These are phyloP conservation scores for Saitoella complicata DNA, from an alignment of 805 yeast species.

Conservation along the genomic window DNA sequence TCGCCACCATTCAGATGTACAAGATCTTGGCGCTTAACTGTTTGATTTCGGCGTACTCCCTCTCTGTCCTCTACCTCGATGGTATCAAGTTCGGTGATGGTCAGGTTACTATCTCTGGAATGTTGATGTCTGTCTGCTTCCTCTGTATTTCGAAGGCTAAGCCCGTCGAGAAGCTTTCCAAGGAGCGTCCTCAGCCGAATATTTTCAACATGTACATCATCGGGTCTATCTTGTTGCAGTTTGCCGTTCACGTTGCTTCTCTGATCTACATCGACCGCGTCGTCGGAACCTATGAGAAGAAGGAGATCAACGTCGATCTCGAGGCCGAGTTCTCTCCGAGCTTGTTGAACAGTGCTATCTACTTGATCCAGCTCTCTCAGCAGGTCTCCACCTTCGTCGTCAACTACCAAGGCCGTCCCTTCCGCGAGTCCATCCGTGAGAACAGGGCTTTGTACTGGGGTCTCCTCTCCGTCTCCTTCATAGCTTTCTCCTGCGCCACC, in stretches of 20 bases:
- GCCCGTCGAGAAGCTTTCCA: conserved; percentile 74
- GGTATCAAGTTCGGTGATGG: conserved; percentile 98
- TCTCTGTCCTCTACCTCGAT: conserved; percentile 84
- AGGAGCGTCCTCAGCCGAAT: conserved; percentile 93
- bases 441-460: conserved; percentile 97
- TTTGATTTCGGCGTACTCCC: conserved; percentile 87
- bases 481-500: conserved; percentile 82
- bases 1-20: conserved; percentile 97
- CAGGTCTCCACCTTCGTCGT: conserved; percentile 96
- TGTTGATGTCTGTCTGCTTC: conserved; percentile 84
- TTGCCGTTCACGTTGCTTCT: conserved; percentile 76
- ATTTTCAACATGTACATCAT: conserved; percentile 88
- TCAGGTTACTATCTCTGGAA: conserved; percentile 93
- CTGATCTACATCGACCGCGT: conserved; percentile 69
- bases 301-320: conserved; percentile 36
- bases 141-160: conserved; percentile 87
- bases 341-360: conserved; percentile 87
- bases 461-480: conserved; percentile 70
- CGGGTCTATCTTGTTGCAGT: conserved; percentile 95
- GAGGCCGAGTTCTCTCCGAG: conserved; percentile 84
- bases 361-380: conserved; percentile 83
- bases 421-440: conserved; percentile 75
- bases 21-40: conserved; percentile 93
- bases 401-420: conserved; percentile 93
- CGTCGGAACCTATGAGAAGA: conserved; percentile 63